A percentile compares a stretch with the other conserved stretches of the same genome.
These are phyloP conservation scores for Debaryomyces subglobosus DNA, from an alignment of 1,139 yeast genomes.

Conservation along the genomic window DNA sequence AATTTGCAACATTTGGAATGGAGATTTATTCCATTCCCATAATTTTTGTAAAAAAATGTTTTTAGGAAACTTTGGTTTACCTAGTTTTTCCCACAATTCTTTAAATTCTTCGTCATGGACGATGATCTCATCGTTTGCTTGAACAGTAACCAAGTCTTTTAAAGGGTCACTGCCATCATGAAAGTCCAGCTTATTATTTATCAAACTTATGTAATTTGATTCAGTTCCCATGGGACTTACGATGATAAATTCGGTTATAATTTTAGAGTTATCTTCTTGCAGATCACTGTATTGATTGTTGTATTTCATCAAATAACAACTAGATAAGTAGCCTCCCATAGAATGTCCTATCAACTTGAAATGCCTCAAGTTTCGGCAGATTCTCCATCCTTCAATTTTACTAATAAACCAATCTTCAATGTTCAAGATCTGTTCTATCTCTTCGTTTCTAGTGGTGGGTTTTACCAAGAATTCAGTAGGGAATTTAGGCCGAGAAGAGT, in stretches of 20 bases:
- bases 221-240: slow-evolving; percentile 55
- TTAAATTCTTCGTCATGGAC: slow-evolving; percentile 23
- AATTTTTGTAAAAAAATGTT: slow-evolving; percentile 33
- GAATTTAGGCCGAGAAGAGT: slow-evolving; percentile 45
- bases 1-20: slow-evolving; percentile 43
- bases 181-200: slow-evolving; percentile 35
- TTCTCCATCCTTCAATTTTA: slow-evolving; percentile 43
- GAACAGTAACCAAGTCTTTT: slow-evolving; percentile 27
- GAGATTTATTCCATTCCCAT: slow-evolving; percentile 45
- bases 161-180: slow-evolving; percentile 37
- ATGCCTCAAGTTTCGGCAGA: slow-evolving; percentile 22
- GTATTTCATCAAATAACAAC: slow-evolving; percentile 47
- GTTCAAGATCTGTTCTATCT: slow-evolving; percentile 35
- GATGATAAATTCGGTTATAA: slow-evolving; percentile 35
- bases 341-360: slow-evolving; percentile 46
- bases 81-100: slow-evolving; percentile 37
- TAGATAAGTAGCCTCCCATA: slow-evolving; percentile 48
- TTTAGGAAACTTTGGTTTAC: slow-evolving; percentile 45
- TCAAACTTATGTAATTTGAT: slow-evolving; percentile 38
- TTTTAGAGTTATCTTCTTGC: slow-evolving; percentile 12
- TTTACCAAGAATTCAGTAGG: slow-evolving; percentile 33
- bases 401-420: slow-evolving; percentile 51
- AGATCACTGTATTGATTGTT: slow-evolving; percentile 21
- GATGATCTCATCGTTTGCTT: slow-evolving; percentile 19
- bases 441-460: slow-evolving; percentile 24